These are phyloP conservation scores for Talaromyces sp. DNA, from an alignment of 2,329 filamentous ascomycete species.

Conservation along the genomic window DNA sequence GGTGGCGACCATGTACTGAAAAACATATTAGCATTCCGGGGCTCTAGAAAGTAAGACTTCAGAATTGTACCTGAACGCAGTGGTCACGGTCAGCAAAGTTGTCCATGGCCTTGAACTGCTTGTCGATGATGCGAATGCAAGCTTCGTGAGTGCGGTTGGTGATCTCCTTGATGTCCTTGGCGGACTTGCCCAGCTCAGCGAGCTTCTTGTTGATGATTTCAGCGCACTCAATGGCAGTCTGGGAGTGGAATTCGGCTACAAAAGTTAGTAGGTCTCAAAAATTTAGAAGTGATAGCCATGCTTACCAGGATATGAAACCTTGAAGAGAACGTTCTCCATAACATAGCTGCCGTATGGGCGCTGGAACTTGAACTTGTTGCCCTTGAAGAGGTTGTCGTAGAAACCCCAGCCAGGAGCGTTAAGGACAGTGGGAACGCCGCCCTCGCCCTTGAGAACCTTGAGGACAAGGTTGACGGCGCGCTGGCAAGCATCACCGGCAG, in stretches of 20 bases:
- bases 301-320: constrained; percentile 93
- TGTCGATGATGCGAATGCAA: constrained; percentile 98
- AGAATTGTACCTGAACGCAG: constrained; percentile 69
- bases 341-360: constrained; percentile 95
- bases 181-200: constrained; percentile 77
- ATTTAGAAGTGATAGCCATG: neutral
- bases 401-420: constrained; percentile 94
- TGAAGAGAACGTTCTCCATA: constrained; percentile 99
- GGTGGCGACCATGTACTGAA: constrained; percentile 84
- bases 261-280: neutral
- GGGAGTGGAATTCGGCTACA: constrained; percentile 90
- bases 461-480: constrained; percentile 85
- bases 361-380: constrained; percentile 94
- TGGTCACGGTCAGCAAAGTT: constrained; percentile 99
- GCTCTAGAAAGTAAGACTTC: too few relatives aligned
- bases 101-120: constrained; percentile 99
- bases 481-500: constrained; percentile 95
- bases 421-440: constrained; percentile 84
- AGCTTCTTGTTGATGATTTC: constrained; percentile 82
- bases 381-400: constrained; percentile 97
- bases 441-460: constrained; percentile 87
- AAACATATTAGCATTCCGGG: constrained; percentile 15
- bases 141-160: constrained; percentile 97
- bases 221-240: constrained; percentile 93
- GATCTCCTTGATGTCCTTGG: constrained; percentile 86